Conservation (phyloP, 306 rosid species). For the Cicer arietinum region DNA sequence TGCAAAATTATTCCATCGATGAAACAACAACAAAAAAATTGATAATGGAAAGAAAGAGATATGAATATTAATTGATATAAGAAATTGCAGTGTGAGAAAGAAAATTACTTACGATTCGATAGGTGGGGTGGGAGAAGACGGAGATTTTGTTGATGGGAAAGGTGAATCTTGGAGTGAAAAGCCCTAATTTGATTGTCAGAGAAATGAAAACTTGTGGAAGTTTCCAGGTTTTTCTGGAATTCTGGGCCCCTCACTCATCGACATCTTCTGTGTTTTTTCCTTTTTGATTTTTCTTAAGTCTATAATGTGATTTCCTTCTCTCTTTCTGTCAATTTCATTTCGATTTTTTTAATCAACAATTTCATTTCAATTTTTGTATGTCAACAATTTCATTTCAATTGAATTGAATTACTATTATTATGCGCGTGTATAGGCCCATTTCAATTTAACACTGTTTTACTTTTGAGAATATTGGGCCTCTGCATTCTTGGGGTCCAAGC, state of each 20-base stretch:
- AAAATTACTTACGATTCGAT: conserved; percentile 41
- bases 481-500: too few species aligned
- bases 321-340: too few species aligned
- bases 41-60: neutral
- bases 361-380: too few species aligned
- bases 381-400: too few species aligned
- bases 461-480: too few species aligned
- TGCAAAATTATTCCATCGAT: neutral
- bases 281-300: too few species aligned
- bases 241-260: neutral
- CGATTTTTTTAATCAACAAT: too few species aligned
- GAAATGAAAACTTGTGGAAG: conserved; percentile 32
- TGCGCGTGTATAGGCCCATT: too few species aligned
- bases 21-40: neutral
- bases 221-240: conserved; percentile 37
- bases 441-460: too few species aligned
- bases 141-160: conserved; percentile 11
- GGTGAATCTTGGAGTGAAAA: neutral
- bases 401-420: too few species aligned
- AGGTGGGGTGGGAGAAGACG: neutral
- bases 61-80: neutral
- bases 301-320: too few species aligned
- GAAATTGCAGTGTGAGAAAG: conserved; percentile 1
- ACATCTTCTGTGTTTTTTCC: too few species aligned
- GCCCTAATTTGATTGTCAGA: conserved; percentile 32